Conservation (phyloP, 2,329 filamentous ascomycete genomes). For the Hypoxylon sp. region DNA sequence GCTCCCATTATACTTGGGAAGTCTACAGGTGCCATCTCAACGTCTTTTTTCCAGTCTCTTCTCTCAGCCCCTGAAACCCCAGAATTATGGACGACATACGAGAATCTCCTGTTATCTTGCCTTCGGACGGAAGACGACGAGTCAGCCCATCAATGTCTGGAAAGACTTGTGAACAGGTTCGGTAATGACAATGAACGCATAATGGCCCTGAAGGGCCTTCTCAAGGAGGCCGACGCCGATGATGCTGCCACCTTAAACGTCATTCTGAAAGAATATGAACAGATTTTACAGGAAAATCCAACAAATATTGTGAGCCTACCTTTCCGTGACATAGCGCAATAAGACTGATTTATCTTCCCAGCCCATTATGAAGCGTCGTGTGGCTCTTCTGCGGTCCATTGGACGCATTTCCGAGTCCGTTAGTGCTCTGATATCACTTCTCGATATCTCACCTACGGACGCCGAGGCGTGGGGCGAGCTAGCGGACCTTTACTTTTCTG, state of each 20-base stretch:
- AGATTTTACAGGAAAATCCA: slow-evolving; percentile 77
- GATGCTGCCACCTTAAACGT: slow-evolving; percentile 74
- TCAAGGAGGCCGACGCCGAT: slow-evolving; percentile 84
- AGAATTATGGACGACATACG: slow-evolving; percentile 86
- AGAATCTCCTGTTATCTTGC: slow-evolving; percentile 87
- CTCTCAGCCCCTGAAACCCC: slow-evolving; percentile 75
- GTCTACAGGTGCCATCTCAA: slow-evolving; percentile 66
- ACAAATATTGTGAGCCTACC: slow-evolving; percentile 78
- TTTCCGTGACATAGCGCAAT: slow-evolving; percentile 11
- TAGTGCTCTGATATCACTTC: slow-evolving; percentile 76
- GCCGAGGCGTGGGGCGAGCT: slow-evolving; percentile 94
- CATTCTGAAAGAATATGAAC: slow-evolving; percentile 83
- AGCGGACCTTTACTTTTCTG: slow-evolving; percentile 84
- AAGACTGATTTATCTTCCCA: slow-evolving; percentile 53
- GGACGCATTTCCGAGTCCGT: slow-evolving; percentile 80
- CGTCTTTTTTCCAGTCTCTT: slow-evolving; percentile 67
- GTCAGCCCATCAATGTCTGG: slow-evolving; percentile 80
- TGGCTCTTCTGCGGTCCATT: slow-evolving; percentile 82
- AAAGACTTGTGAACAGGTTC: slow-evolving; percentile 83
- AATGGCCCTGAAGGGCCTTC: slow-evolving; percentile 84
- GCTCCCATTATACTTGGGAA: slow-evolving; percentile 68
- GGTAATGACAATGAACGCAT: slow-evolving; percentile 87
- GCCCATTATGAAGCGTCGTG: slow-evolving; percentile 87
- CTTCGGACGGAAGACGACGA: slow-evolving; percentile 86
- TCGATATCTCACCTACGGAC: slow-evolving; percentile 90